Conservation (phyloP, 371 early-diverging fungal species). For the Mortierella polycephala region DNA sequence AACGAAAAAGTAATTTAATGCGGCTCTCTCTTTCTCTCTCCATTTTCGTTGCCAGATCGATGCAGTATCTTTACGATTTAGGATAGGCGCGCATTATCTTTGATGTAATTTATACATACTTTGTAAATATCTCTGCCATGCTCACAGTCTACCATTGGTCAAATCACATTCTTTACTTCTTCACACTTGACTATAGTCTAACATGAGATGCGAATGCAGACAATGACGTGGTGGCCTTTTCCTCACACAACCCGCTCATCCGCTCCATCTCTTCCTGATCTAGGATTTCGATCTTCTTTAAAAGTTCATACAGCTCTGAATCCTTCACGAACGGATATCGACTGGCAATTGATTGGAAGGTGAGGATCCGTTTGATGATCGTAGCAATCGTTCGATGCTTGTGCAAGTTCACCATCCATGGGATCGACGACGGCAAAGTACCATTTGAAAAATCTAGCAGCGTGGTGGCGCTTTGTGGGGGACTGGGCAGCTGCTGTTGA, state of each 20-base stretch:
- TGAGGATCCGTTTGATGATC: slow-evolving; percentile 69
- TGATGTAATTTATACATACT: too few species aligned
- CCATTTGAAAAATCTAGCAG: neutral
- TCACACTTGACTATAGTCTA: slow-evolving; percentile 13
- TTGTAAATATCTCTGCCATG: neutral
- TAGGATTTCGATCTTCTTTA: slow-evolving; percentile 29
- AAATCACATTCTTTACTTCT: neutral
- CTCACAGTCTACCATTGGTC: neutral
- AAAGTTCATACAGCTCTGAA: slow-evolving; percentile 50
- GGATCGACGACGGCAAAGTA: neutral
- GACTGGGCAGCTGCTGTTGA: slow-evolving; percentile 37
- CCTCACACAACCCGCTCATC: slow-evolving; percentile 48
- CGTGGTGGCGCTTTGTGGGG: slow-evolving; percentile 6
- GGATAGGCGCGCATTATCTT: too few species aligned
- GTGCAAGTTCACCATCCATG: slow-evolving; percentile 66
- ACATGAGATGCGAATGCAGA: slow-evolving; percentile 17
- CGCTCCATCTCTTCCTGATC: slow-evolving; percentile 27
- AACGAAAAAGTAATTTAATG: neutral
- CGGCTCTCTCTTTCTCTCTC: neutral
- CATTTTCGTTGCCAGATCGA: too few species aligned
- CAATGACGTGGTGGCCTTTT: slow-evolving; percentile 11
- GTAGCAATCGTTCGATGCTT: slow-evolving; percentile 73
- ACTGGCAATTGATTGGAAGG: slow-evolving; percentile 65
- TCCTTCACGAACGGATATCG: slow-evolving; percentile 68
- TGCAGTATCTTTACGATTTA: too few species aligned